Percentiles rank a stretch among this genome's conserved stretches.
These are phyloP conservation scores for Auriculariales sp. DNA, from an alignment of 768 basidiomycete species.

Conservation along the genomic window DNA sequence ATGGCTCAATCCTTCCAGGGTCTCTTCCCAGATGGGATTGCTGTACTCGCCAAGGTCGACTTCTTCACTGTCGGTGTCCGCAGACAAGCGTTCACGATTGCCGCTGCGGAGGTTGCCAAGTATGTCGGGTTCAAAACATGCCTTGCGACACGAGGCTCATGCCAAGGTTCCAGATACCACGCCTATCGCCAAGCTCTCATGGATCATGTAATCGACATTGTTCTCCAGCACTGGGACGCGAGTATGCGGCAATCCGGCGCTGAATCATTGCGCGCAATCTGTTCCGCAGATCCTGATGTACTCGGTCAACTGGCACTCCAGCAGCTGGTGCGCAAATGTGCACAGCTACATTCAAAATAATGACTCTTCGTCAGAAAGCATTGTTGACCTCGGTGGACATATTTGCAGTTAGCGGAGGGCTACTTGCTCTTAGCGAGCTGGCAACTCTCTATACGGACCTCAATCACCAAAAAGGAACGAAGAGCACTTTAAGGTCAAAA, in stretches of 20 bases:
- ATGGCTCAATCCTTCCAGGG: constrained; percentile 29
- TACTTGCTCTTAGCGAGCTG: constrained; percentile 63
- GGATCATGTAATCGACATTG: constrained; percentile 57
- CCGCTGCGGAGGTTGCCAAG: constrained; percentile 80
- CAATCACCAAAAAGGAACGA: constrained; percentile 1
- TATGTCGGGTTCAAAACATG: constrained; percentile 25
- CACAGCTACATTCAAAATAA: constrained; percentile 4
- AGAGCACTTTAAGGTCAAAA: not conserved
- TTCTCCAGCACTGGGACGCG: constrained; percentile 80
- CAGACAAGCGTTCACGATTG: constrained; percentile 69
- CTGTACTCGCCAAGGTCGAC: constrained; percentile 81
- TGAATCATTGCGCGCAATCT: constrained; percentile 56
- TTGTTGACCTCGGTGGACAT: constrained; percentile 44
- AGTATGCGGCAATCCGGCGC: constrained; percentile 67
- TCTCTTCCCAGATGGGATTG: constrained; percentile 87
- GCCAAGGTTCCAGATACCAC: constrained; percentile 37
- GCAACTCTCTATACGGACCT: constrained; percentile 19
- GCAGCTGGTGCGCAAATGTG: constrained; percentile 44
- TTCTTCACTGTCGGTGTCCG: constrained; percentile 87
- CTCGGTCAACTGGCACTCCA: constrained; percentile 35
- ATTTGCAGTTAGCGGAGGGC: constrained; percentile 64
- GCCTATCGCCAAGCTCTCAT: constrained; percentile 62
- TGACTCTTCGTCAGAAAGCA: constrained; percentile 9
- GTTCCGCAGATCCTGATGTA: constrained; percentile 37
- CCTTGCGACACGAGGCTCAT: constrained; percentile 7